Evolutionary conservation across 1,284 basidiomycete genomes (phyloP).

Genomic region (Cutaneotrichosporon spelunceum): DNA sequence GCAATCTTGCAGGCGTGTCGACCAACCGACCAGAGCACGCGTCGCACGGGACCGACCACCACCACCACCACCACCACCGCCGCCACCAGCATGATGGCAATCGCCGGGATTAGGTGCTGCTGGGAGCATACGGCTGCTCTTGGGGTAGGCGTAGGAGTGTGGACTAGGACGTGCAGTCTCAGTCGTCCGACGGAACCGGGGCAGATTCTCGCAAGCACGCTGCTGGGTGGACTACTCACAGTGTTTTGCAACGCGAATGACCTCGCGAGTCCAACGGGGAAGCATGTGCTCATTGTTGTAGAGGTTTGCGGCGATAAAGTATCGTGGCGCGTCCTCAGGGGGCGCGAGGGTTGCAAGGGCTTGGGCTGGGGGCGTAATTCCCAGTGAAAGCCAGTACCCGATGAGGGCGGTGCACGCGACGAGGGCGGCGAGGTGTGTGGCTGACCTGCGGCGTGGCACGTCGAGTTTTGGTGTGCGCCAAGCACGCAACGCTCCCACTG

Average conservation of each 20-base stretch:
- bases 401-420: conserved; percentile 18
- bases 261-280: conserved; percentile 25
- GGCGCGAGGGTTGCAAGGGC: conserved; percentile 17
- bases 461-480: conserved; percentile 5
- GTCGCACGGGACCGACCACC: not conserved
- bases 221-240: conserved; percentile 30
- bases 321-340: conserved; percentile 11
- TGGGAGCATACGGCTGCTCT: no score
- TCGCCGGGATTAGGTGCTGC: not conserved
- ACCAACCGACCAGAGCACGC: not conserved
- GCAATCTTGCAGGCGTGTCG: not conserved
- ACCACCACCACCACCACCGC: not conserved
- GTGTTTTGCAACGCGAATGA: conserved; percentile 26
- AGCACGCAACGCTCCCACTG: conserved; percentile 5
- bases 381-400: conserved; percentile 24
- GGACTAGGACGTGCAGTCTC: no score
- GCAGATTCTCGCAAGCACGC: no score
- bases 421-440: conserved; percentile 10
- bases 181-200: not conserved
- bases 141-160: not conserved
- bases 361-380: conserved; percentile 19
- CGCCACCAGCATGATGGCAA: not conserved
- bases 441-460: not conserved
- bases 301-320: conserved; percentile 40
- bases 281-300: conserved; percentile 36